Conservation (phyloP, 1,139 yeast species). For the Saccharomyces hybrid region DNA sequence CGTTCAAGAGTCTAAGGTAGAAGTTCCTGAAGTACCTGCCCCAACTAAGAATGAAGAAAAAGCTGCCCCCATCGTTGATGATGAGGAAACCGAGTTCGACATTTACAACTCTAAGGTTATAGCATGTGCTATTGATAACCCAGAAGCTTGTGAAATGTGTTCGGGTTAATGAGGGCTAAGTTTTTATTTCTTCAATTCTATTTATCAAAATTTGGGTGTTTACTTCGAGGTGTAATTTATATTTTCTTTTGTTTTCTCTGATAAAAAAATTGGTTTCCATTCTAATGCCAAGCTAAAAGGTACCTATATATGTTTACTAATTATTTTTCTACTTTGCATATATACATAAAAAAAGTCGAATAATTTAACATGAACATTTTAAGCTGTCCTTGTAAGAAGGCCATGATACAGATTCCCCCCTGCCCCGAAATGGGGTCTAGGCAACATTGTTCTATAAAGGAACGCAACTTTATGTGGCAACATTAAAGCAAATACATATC, state of each 20-base stretch:
- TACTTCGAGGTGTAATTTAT: background rate
- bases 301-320: background rate
- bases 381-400: background rate
- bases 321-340: background rate
- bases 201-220: background rate
- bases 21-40: conserved; percentile 22
- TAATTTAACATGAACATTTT: background rate
- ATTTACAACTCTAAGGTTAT: conserved; percentile 88
- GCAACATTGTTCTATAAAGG: background rate
- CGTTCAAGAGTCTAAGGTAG: conserved; percentile 19
- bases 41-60: conserved; percentile 18
- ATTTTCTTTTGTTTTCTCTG: background rate
- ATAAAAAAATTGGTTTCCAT: background rate
- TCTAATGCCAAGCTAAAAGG: background rate
- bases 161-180: conserved; percentile 55
- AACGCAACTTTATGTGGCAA: background rate
- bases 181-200: background rate
- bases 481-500: background rate
- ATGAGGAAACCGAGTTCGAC: conserved; percentile 40
- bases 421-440: background rate
- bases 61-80: conserved; percentile 12
- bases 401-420: background rate
- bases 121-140: conserved; percentile 95
- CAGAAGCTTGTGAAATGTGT: conserved; percentile 98
- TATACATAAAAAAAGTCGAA: background rate